phyloP scores from a whole-genome alignment of 2,329 filamentous ascomycete species.

The Cyclaneusma minus region DNA sequence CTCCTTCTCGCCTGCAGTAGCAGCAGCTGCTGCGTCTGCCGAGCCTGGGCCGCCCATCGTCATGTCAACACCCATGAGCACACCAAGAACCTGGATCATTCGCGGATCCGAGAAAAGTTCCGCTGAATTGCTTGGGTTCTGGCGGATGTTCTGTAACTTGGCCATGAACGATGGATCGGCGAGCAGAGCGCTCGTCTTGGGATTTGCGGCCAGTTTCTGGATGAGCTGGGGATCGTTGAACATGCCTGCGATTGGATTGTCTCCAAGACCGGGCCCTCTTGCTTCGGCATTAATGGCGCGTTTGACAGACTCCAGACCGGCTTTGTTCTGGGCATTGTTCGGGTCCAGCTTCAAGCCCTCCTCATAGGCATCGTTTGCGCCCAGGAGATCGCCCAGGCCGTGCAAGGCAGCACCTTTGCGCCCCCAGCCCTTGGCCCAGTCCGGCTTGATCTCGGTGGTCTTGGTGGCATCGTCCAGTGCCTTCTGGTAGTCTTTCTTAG shows the following conservation, averaged over 20 bases:
- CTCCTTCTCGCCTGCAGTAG: constrained; percentile 30
- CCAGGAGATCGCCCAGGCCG: constrained; percentile 71
- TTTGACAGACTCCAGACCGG: constrained; percentile 69
- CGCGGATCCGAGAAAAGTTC: constrained; percentile 78
- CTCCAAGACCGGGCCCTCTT: constrained; percentile 53
- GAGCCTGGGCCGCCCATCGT: constrained; percentile 35
- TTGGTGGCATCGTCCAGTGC: constrained; percentile 85
- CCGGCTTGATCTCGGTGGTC: constrained; percentile 86
- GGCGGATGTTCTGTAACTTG: constrained; percentile 68
- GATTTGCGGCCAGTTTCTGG: constrained; percentile 82
- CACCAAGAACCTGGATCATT: constrained; percentile 87
- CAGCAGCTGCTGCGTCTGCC: constrained; percentile 11
- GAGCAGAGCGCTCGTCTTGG: constrained; percentile 74
- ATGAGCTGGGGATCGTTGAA: constrained; percentile 87
- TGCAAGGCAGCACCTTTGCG: constrained; percentile 86
- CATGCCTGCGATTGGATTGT: no score
- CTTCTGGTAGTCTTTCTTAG: constrained; percentile 73
- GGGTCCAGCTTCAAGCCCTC: constrained; percentile 89
- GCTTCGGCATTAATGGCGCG: constrained; percentile 74
- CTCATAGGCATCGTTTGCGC: constrained; percentile 79
- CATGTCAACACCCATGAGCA: constrained; percentile 89
- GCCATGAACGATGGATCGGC: constrained; percentile 77
- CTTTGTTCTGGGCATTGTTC: constrained; percentile 83
- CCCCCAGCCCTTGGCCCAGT: constrained; percentile 95
- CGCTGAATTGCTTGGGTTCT: constrained; percentile 66